Conservation (phyloP, 2,329 filamentous ascomycete species). For the Fusarium lyarnte region DNA sequence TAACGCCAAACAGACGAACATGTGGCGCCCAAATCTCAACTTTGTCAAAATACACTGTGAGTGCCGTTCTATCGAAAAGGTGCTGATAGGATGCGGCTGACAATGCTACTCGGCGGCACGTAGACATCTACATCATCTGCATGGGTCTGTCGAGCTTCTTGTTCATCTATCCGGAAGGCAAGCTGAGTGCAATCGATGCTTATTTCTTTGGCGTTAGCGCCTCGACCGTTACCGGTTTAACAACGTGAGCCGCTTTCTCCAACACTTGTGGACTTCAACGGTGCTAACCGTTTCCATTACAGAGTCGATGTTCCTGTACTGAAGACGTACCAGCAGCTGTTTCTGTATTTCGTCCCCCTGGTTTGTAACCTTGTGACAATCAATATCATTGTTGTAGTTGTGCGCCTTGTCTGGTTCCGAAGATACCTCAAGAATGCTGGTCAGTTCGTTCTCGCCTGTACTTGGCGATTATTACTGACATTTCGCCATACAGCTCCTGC, state of each 20-base stretch:
- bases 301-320: constrained; percentile 61
- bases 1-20: constrained; percentile 17
- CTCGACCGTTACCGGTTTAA: constrained; percentile 61
- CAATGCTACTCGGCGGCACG: neutral
- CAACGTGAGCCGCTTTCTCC: constrained; percentile 51
- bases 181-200: constrained; percentile 53
- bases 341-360: constrained; percentile 60
- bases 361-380: constrained; percentile 60
- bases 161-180: constrained; percentile 38
- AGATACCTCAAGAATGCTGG: constrained; percentile 54
- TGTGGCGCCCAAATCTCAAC: constrained; percentile 40
- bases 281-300: constrained; percentile 6
- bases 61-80: constrained; percentile 13
- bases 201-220: constrained; percentile 61
- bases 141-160: constrained; percentile 37
- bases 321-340: constrained; percentile 61
- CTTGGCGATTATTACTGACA: neutral
- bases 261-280: neutral
- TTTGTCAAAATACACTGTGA: constrained; percentile 44
- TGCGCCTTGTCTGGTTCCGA: constrained; percentile 60
- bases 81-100: constrained; percentile 12
- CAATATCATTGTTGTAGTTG: constrained; percentile 59
- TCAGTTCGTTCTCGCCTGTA: constrained; percentile 21
- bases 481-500: constrained; percentile 13
- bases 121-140: constrained; percentile 41